Percentiles rank a stretch among this genome's conserved stretches.
Conservation (phyloP, 192 early-diverging fungal genomes). For the Neocallimastix lanati region DNA sequence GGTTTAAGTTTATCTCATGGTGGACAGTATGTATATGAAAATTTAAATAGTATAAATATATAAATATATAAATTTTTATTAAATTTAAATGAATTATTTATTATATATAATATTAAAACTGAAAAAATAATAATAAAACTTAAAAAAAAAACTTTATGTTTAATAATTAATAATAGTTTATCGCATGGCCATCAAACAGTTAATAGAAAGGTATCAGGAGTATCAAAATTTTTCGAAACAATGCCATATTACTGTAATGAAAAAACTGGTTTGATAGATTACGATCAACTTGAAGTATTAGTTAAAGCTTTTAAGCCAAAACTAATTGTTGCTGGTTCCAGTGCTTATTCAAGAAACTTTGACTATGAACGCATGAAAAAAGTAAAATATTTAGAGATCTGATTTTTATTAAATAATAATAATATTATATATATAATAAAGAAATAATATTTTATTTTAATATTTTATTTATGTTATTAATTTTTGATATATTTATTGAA, state of each 20-base stretch:
- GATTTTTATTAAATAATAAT: too few species aligned
- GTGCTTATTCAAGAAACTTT: conserved; percentile 85
- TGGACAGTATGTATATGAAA: conserved; percentile 60
- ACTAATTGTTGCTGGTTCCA: conserved; percentile 86
- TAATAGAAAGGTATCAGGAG: conserved; percentile 88
- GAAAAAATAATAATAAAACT: too few species aligned
- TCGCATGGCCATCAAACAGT: conserved; percentile 96
- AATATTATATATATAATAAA: too few species aligned
- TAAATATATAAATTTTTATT: too few species aligned
- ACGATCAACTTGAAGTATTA: conserved; percentile 63
- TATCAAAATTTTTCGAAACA: conserved; percentile 91
- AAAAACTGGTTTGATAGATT: conserved; percentile 78
- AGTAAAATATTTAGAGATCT: too few species aligned
- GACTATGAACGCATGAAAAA: conserved; percentile 73
- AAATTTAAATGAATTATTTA: too few species aligned
- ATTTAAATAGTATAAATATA: too few species aligned
- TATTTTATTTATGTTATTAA: too few species aligned
- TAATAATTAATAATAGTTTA: conserved; percentile 41
- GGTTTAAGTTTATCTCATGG: conserved; percentile 94
- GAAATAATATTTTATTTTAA: too few species aligned
- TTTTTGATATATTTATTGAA: background rate
- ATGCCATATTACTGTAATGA: conserved; percentile 87
- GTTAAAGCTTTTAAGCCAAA: conserved; percentile 84
- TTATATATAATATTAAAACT: too few species aligned
- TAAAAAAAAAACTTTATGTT: too few species aligned